Base-by-base conservation (phyloP, 345 rosid species). In the Euphorbia peplus region DNA sequence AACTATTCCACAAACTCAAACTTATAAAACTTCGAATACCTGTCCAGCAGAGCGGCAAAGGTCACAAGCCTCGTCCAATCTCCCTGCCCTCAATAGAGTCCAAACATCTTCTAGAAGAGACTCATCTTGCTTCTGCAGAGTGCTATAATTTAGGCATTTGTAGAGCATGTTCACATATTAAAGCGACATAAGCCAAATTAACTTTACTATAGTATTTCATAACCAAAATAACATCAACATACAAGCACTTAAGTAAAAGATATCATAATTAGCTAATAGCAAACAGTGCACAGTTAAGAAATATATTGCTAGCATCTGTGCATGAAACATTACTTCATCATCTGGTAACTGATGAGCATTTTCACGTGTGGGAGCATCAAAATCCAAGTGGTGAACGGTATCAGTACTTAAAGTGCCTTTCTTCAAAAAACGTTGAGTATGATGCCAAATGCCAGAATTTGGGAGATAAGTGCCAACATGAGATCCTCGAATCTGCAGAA, bases 321-420 rank as follows among this genome's bases (percentile, higher is more conserved):
- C 14, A 61, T 61, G 13, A 4, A 32, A 37, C 58, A 78, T 73
- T 91, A 95, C 99, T 75, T 82, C 85, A 79, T 95, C 96, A 72
- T 91, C 95, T 59, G 86, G 82, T 55, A 91, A 85, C 78, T 81
- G 85, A 68, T 79, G 85, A 52, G 96, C 90, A 77, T 91, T 87
- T 72, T 95, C 95, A 30, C 99, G 95, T 25, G 99, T 95, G 68
- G 99, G 97, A 67, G 99, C 99, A 85, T 95, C 99, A 82, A 95
- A 95, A 83, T 95, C 99, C 85, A 95, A 84, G 80, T 95, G 96
- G 76, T 78, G 89, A 73, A 95, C 82, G 56, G 86, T 87, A 75
- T 88, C 89, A 60, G 78, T 26, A 60, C 71, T 63, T 25, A 84
- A 82, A 53, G 73, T 80, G 63, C 85, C 87, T 75, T 84, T 95